Percentiles rank a stretch among this genome's conserved stretches.
phyloP scores from a whole-genome alignment of 2,329 filamentous ascomycete genomes.

The Aspergillus sp. region DNA sequence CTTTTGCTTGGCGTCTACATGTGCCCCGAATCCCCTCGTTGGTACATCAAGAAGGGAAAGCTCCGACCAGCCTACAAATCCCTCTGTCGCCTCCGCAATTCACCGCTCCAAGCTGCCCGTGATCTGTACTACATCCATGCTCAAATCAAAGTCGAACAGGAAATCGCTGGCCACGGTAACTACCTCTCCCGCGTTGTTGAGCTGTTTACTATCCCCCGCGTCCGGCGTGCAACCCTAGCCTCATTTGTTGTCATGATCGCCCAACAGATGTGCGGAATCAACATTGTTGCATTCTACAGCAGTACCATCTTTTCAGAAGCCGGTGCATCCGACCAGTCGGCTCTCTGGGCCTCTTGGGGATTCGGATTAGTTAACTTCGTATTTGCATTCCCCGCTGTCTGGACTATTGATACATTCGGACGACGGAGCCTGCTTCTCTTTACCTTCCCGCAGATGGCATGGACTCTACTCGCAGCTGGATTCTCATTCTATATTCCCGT shows the following conservation, averaged over 20 bases:
- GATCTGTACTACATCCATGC: slow-evolving; percentile 63
- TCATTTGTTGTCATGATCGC: slow-evolving; percentile 79
- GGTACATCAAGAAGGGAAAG: slow-evolving; percentile 66
- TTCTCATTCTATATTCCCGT: slow-evolving; percentile 56
- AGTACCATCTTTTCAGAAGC: slow-evolving; percentile 58
- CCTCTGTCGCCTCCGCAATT: slow-evolving; percentile 58
- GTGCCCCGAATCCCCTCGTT: slow-evolving; percentile 65
- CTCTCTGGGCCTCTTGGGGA: slow-evolving; percentile 63
- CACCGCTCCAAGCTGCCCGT: slow-evolving; percentile 59
- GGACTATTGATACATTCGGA: slow-evolving; percentile 68
- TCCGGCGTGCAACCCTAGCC: slow-evolving; percentile 66
- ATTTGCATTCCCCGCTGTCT: slow-evolving; percentile 64
- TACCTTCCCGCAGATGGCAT: slow-evolving; percentile 68
- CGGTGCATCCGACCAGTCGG: slow-evolving; percentile 55
- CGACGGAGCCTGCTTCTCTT: slow-evolving; percentile 62
- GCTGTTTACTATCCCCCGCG: slow-evolving; percentile 51
- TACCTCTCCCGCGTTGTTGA: slow-evolving; percentile 61
- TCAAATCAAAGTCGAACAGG: slow-evolving; percentile 50
- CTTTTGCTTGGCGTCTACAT: slow-evolving; percentile 59
- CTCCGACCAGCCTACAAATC: slow-evolving; percentile 62
- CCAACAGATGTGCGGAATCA: slow-evolving; percentile 71
- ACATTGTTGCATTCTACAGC: slow-evolving; percentile 76
- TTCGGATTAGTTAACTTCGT: slow-evolving; percentile 67
- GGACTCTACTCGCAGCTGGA: slow-evolving; percentile 65
- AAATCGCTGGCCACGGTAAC: slow-evolving; percentile 48